phyloP scores from a whole-genome alignment of 352 stramenopile species.

The Blastocystis sp. region DNA sequence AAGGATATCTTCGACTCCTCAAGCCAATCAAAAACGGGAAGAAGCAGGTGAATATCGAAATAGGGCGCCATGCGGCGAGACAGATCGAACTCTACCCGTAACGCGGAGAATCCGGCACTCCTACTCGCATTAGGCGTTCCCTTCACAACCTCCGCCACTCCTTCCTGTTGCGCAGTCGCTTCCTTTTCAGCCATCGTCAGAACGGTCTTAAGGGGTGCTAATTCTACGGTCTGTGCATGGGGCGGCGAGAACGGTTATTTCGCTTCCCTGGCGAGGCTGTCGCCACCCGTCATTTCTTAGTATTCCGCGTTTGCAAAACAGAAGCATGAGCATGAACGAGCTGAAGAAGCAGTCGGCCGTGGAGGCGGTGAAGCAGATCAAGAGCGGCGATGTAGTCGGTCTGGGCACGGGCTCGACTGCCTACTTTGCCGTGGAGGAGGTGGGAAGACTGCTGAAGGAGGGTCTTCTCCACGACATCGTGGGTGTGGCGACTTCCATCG shows the following conservation, averaged over 20 bases:
- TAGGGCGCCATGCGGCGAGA: neutral
- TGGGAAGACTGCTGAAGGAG: conserved; percentile 62
- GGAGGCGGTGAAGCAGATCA: conserved; percentile 67
- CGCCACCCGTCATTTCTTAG: too few species aligned
- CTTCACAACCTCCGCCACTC: too few species aligned
- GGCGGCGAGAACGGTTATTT: too few species aligned
- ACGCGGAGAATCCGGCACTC: neutral
- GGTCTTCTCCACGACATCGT: conserved; percentile 70
- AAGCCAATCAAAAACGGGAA: conserved; percentile 26
- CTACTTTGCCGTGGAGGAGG: conserved; percentile 70
- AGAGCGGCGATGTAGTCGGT: conserved; percentile 70
- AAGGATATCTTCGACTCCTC: conserved; percentile 37
- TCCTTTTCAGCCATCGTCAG: too few species aligned
- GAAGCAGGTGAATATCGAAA: conserved; percentile 10
- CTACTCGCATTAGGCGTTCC: too few species aligned
- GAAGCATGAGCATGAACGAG: neutral
- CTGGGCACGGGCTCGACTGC: conserved; percentile 71
- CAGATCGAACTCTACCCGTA: conserved; percentile 8
- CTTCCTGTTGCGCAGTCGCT: too few species aligned
- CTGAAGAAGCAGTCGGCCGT: conserved; percentile 38
- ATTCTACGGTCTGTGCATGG: too few species aligned
- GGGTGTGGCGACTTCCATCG: conserved; percentile 69
- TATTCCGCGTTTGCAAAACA: neutral
- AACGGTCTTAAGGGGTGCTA: too few species aligned
- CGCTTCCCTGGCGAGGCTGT: too few species aligned